Base-by-base conservation (phyloP, 1,139 yeast genomes). In the Blastobotrys apis region DNA sequence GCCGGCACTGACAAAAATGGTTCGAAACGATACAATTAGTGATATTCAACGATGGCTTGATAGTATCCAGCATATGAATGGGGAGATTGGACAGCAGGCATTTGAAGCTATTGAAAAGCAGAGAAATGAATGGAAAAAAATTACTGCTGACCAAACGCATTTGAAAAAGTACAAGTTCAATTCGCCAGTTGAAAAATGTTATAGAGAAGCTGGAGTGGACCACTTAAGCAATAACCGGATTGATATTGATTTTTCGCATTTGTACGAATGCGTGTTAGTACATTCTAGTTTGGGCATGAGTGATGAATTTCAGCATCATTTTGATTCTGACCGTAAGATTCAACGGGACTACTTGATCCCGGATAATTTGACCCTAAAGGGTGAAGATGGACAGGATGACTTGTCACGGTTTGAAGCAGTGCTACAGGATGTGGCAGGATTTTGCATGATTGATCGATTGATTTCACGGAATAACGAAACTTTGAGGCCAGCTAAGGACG, bases 181-280 rank as follows among this genome's bases (percentile, higher is more conserved):
- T 60, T 84, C 96, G 0, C 87, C 95, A 0, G 86, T 88, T 5
- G 97, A 90, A 62, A 64, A 80, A 12, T 78, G 88, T 4, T 71
- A 84, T 62, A 70, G 94, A 54, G 81, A 78, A 47, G 74, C 82
- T 0, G 65, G 68, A 19, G 62, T 79, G 21, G 69, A 70, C 17
- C 42, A 45, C 26, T 33, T 45, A 27, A 41, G 39, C 29, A 37
- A 33, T 25, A 33, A 16, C 17, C 30, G 33, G 19, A 22, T 43
- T n/a, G 38, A 41, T 13, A 71, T 84, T 26, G 80, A 81, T 47
- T 65, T 88, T 43, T 74, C 80, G 13, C 83, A 88, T 10, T 69
- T 92, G 20, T 85, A 79, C 61, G 97, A 92, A 64, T 82, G 94
- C 4, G 77, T 86, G 20, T 71, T 90, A 57, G 95, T 92, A 0